phyloP scores from a whole-genome alignment of 805 yeast genomes.

The Sungouiella blattae region DNA sequence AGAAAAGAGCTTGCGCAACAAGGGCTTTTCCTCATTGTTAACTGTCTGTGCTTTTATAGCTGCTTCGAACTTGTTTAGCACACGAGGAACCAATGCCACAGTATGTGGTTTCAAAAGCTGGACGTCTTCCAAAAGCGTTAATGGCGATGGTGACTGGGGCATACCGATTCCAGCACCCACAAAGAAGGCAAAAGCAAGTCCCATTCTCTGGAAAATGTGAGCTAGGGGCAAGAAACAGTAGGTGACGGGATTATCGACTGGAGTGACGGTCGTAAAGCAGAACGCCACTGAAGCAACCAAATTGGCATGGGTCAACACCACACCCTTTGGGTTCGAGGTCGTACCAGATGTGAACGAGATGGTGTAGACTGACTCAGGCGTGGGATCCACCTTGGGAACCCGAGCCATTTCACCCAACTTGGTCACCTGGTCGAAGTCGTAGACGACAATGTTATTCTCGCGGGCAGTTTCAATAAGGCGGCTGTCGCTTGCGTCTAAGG shows the following conservation, averaged over 20 bases:
- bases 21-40: slow-evolving; percentile 29
- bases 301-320: slow-evolving; percentile 37
- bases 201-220: slow-evolving; percentile 21
- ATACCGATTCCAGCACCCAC: slow-evolving; percentile 21
- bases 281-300: slow-evolving; percentile 12
- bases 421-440: slow-evolving; percentile 24
- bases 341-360: slow-evolving; percentile 55
- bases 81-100: slow-evolving; percentile 60
- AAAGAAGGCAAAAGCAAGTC: slow-evolving; percentile 9
- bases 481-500: slow-evolving; percentile 12
- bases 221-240: slow-evolving; percentile 26
- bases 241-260: not conserved
- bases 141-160: slow-evolving; percentile 38
- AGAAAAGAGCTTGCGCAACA: slow-evolving; percentile 25
- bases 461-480: slow-evolving; percentile 10
- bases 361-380: slow-evolving; percentile 33
- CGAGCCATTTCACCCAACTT: slow-evolving; percentile 40
- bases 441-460: slow-evolving; percentile 20
- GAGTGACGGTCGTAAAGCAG: slow-evolving; percentile 6
- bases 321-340: slow-evolving; percentile 74
- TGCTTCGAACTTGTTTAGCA: slow-evolving; percentile 56
- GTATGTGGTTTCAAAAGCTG: slow-evolving; percentile 50
- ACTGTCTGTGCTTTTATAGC: slow-evolving; percentile 19
- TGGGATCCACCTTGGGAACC: slow-evolving; percentile 27
- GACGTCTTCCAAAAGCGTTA: slow-evolving; percentile 57